Conservation (phyloP, 768 basidiomycete genomes). For the Chiua virens region DNA sequence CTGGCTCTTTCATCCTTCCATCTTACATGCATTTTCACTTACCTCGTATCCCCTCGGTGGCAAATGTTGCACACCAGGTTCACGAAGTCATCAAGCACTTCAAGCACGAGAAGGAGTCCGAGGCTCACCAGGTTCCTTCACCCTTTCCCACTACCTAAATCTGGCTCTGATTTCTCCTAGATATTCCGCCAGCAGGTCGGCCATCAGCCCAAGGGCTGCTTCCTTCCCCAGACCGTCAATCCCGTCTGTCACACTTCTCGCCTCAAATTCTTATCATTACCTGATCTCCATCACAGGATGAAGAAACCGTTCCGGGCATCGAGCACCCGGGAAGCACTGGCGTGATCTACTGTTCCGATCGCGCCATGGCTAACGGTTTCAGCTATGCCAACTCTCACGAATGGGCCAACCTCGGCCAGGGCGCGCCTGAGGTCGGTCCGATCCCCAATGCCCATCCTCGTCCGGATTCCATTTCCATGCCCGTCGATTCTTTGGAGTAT, state of each 20-base stretch:
- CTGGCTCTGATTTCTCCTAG: conserved; percentile 36
- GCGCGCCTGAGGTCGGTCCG: conserved; percentile 85
- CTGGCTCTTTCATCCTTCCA: conserved; percentile 9
- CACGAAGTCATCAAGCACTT: conserved; percentile 64
- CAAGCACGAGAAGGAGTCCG: conserved; percentile 80
- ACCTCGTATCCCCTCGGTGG: conserved; percentile 29
- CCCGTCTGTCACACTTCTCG: conserved; percentile 41
- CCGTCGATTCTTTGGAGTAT: conserved; percentile 79
- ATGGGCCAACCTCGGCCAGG: conserved; percentile 92
- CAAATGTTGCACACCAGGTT: conserved; percentile 52
- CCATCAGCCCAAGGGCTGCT: conserved; percentile 58
- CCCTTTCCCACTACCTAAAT: neutral
- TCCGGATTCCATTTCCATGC: conserved; percentile 62
- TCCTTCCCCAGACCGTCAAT: conserved; percentile 68
- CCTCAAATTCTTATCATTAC: neutral
- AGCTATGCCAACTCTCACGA: conserved; percentile 72
- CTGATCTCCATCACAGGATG: conserved; percentile 49
- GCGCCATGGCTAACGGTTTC: conserved; percentile 96
- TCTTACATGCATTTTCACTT: conserved; percentile 30
- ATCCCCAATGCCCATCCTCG: conserved; percentile 74
- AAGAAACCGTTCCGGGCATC: conserved; percentile 89
- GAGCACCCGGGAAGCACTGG: conserved; percentile 67
- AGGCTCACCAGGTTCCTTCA: conserved; percentile 72
- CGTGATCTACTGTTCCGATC: conserved; percentile 87
- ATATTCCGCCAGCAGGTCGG: conserved; percentile 75